A percentile compares a stretch with the other conserved stretches of the same genome.
Evolutionary conservation across 345 rosid species (phyloP).

Genomic region (Corchorus olitorius): DNA sequence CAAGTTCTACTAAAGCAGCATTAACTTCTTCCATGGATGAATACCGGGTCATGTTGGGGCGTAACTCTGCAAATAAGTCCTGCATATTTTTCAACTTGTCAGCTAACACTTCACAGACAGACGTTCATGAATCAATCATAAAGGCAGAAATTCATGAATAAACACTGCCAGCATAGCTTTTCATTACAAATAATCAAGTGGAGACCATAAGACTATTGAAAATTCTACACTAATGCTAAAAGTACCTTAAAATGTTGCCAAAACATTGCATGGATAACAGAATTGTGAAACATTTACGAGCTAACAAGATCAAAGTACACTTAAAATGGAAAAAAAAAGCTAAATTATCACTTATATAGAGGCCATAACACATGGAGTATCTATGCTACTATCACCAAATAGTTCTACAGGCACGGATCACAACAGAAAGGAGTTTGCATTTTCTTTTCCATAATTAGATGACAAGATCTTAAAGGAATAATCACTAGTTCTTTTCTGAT

Average conservation of each 20-base stretch:
- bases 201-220: background rate
- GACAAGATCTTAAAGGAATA: background rate
- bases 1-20: conserved; percentile 75
- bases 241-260: background rate
- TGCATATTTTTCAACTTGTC: conserved; percentile 37
- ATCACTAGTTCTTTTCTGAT: background rate
- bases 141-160: background rate
- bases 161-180: background rate
- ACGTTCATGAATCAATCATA: background rate
- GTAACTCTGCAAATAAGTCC: conserved; percentile 92
- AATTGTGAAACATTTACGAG: background rate
- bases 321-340: too few relatives aligned
- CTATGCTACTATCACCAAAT: background rate
- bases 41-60: conserved; percentile 83
- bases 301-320: background rate
- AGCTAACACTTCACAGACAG: conserved; percentile 10
- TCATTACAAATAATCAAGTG: background rate
- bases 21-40: conserved; percentile 79
- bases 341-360: background rate
- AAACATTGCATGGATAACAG: background rate
- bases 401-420: background rate
- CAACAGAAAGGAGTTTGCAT: background rate
- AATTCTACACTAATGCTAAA: background rate
- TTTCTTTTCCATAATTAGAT: background rate
- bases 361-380: background rate